These are phyloP conservation scores for Naganishia liquefaciens DNA, from an alignment of 1,284 basidiomycete genomes.

Conservation along the genomic window DNA sequence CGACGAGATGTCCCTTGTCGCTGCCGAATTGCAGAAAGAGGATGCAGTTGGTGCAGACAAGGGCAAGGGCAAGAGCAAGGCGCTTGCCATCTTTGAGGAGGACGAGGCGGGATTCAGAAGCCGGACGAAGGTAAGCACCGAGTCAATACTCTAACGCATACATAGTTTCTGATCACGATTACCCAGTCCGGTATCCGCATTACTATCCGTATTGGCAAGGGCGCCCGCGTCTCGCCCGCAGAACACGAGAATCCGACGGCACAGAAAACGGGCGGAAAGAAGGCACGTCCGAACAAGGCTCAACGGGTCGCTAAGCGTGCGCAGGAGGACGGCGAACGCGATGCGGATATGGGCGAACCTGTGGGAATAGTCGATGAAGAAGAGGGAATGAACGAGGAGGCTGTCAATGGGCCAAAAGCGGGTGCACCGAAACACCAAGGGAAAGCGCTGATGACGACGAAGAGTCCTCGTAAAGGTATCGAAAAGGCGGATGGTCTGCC, in stretches of 20 bases:
- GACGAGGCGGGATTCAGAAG: conserved; percentile 30
- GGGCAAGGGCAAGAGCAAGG: conserved; percentile 21
- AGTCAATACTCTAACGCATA: background rate
- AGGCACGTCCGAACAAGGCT: conserved; percentile 23
- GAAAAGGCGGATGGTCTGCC: background rate
- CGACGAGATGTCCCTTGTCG: conserved; percentile 68
- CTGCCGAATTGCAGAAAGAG: background rate
- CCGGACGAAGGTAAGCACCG: conserved; percentile 34
- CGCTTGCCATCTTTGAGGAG: conserved; percentile 37
- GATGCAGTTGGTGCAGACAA: background rate
- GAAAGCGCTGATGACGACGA: background rate
- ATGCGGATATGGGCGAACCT: conserved; percentile 2
- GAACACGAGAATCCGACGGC: conserved; percentile 11
- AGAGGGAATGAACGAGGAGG: conserved; percentile 16
- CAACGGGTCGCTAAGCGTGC: conserved; percentile 15
- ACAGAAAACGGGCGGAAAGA: background rate
- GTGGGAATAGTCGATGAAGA: conserved; percentile 8
- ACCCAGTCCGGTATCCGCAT: conserved; percentile 17
- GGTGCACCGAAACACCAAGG: background rate
- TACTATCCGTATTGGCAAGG: conserved; percentile 20
- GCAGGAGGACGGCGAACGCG: background rate
- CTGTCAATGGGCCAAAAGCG: too few species aligned
- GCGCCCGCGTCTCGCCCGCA: conserved; percentile 5
- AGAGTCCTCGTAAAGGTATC: background rate
- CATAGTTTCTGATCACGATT: background rate